Evolutionary conservation across 352 stramenopile genomes (phyloP), one percentile per base, ranked within the genome.

Genomic region (Globisporangium perplexum): DNA sequence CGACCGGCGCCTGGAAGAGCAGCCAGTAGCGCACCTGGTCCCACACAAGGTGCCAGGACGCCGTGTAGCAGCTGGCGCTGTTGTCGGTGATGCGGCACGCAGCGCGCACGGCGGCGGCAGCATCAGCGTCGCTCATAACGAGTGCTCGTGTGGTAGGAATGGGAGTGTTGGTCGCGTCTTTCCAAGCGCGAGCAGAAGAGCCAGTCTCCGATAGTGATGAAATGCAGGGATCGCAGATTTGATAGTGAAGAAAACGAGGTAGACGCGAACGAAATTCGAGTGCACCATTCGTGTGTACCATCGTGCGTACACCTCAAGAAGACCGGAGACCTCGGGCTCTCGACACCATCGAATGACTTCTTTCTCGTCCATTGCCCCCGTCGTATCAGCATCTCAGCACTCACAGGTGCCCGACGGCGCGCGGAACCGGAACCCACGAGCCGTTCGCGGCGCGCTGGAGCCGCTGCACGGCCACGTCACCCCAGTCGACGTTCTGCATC

Each of bases 11-110:
- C 59, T 94, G 84, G 36, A 91, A 70, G 24, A 92, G 77, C 59
- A 87, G 60, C 77, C 77, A 94, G 50, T 81, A 86, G 50, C 77
- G 82, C 20, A 92, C 57, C 59, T 94, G 84, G 64, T 84, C 73
- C 69, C 81, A 87, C 18, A 92, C 69, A 53, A 94, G 74, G 59
- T 77, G 80, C 84, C 84, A 94, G 30, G 80, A 88, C 3, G 84
- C 84, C 52, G 82, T 90, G 63, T 83, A 94, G 64, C 84, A 94
- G 14, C 55, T 63, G 0, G 69, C 60, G 23, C 64, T 71, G 52
- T 64, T 55, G 65, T 87, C 55, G 11, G 78, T 76, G 62, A 94
- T 72, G 39, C 60, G 70, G 55, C 83, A 93, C 7, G 73, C 77
- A 5, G 62, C 44, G 20, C 24, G 53, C 22, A 41, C 26, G 41